These are phyloP conservation scores for Cetradonia linearis DNA, from an alignment of 495 filamentous ascomycete species.

Conservation along the genomic window DNA sequence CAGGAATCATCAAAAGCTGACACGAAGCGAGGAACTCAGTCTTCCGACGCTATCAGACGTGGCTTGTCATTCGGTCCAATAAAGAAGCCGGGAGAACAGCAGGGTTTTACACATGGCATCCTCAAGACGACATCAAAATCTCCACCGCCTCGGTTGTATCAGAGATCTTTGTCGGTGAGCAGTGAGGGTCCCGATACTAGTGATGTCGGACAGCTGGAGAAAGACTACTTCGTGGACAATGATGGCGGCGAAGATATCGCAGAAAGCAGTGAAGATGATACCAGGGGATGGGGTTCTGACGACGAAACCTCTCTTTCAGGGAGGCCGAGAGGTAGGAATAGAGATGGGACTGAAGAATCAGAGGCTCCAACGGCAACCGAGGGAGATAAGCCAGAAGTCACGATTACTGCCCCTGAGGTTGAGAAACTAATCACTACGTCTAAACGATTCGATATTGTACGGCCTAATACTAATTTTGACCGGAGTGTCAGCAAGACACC, in stretches of 20 bases:
- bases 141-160: conserved; percentile 42
- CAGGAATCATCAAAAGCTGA: background rate
- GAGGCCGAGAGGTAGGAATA: conserved; percentile 27
- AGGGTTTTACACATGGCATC: conserved; percentile 40
- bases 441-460: conserved; percentile 54
- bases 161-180: conserved; percentile 52
- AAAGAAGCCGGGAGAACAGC: conserved; percentile 31
- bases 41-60: conserved; percentile 18
- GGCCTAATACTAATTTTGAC: conserved; percentile 76
- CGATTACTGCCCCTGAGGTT: conserved; percentile 51
- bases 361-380: conserved; percentile 22
- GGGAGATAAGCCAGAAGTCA: conserved; percentile 43
- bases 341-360: background rate
- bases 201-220: conserved; percentile 53
- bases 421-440: conserved; percentile 37
- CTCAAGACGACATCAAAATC: conserved; percentile 52
- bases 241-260: conserved; percentile 44
- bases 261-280: conserved; percentile 43
- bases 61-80: conserved; percentile 17
- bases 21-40: conserved; percentile 1
- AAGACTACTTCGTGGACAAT: conserved; percentile 57
- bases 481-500: conserved; percentile 37
- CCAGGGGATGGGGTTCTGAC: conserved; percentile 36
- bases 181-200: conserved; percentile 29
- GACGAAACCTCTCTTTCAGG: conserved; percentile 35